Evolutionary conservation across 2,329 filamentous ascomycete genomes (phyloP), one percentile per base, ranked within the genome.

Genomic region (Zelopaecilomyces penicillatus): DNA sequence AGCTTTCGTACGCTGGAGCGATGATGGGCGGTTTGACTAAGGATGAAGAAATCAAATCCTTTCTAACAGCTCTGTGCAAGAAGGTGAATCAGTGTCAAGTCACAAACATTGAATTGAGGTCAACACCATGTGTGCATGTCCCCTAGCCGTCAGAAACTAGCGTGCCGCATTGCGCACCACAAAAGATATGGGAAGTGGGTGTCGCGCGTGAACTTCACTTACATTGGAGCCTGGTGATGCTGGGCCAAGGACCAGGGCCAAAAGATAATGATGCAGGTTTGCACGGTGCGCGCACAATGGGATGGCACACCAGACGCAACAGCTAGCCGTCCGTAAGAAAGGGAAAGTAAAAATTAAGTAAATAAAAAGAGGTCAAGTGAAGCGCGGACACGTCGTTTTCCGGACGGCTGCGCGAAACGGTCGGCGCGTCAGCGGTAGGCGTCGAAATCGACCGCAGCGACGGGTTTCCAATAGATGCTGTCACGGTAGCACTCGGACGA

Each of bases 201-300:
- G 19, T 19, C 3, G 19, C 19, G 19, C 19, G 19, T 19, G 19
- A 19, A 19, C 19, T 19, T 19, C 19, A 46, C 44, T 39, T 27
- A 43, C 44, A 40, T 46, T 39, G 36, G 36, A 30, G 28, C 36
- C 32, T 36, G 31, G 31, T 28, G 35, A 29, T 27, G 32, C 28
- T 27, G 27, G 37, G 39, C 46, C 19, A 19, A 19, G 19, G 19
- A 19, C 19, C 2, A 19, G 19, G 19, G 19, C 19, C 19, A 19
- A 19, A 19, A 19, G 38, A 35, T 39, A 30, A 30, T 34, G 38
- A 8, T 42, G 37, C 19, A 43, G 30, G 46, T 37, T 39, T 46
- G 46, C 46, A 48, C 46, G 43, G 46, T 40, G 37, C 43, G 43
- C 46, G 46, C 43, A 43, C 19, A 19, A 19, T 19, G 19, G 19